Evolutionary conservation across 148 eudicot genomes (phyloP), one percentile per base, ranked within the genome.

Genomic region (Vaccinium macrocarpon): DNA sequence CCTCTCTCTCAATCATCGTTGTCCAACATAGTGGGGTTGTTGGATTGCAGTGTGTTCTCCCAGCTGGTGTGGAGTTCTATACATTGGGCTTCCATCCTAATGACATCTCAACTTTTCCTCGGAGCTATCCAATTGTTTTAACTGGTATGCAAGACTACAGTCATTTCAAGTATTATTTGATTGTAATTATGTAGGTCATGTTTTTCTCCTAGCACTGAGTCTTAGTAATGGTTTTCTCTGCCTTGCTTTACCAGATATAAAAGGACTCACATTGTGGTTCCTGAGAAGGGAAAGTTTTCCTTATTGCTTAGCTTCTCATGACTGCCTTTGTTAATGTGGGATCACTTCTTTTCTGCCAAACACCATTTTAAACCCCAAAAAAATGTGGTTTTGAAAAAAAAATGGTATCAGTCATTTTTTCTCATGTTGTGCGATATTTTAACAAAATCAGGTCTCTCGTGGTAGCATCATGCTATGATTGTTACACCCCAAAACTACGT

Each of bases 51-150:
- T 97, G 99, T 91, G 99, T 95, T 86, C 85, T 97, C 84, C 99
- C 99, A 83, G 99, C 96, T 84, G 99, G 99, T 72, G 95, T 93
- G 79, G 98, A 92, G 88, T 92, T 97, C 85, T 92, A 93, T 84
- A 16, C 90, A 50, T 87, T 90, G 16, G 97, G 98, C 53, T 88
- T 88, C 77, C 88, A 94, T 89, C 18, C 86, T 79, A 87, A 77
- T 83, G 97, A 93, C 70, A 86, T 85, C 52, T 90, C 90, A 72
- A 92, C 98, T 21, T 87, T 88, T 91, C 99, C 99, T 9, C 92
- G 96, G 85, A 92, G 90, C 84, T 97, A 97, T 91, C 99, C 99
- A 82, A 95, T 97, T 87, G 99, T 97, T 75, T 90, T 97, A 83
- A 97, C 99, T 46, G 98, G 98, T 95, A 90, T 75, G 90, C 74